Evolutionary conservation across 1,284 basidiomycete genomes (phyloP), one percentile per base, ranked within the genome.

Genomic region (Ganoderma boninense): DNA sequence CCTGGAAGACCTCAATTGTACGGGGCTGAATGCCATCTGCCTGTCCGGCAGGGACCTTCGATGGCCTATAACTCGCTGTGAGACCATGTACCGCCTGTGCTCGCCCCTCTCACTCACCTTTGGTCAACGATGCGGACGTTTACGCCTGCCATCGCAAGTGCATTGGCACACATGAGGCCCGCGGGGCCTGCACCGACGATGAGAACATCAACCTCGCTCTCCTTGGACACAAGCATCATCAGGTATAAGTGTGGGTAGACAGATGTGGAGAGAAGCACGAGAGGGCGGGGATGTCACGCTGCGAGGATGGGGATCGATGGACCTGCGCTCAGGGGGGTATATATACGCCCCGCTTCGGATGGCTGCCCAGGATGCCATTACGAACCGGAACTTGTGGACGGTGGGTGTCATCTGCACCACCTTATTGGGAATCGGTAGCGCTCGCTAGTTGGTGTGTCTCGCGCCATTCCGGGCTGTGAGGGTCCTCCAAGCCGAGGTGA

Each of bases 21-120:
- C 93, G 86, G 1, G 92, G 92, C 76, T 93, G 91, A 64, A 95
- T 90, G 7, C 93, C 93, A 76, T 95, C 93, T 0, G 93, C 94
- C 77, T 94, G 93, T 20, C 94, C 94, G 11, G 89, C 88, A 10
- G 57, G 59, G 16, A 72, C 63, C 18, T 63, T 68, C 23, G 44
- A 57, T 14, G 57, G 64, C 43, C 71, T 72, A 38, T 10, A 49
- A 20, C 4, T 62, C 46, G 5, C 14, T 16, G 60, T 62, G 1
- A 62, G 13, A 18, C 40, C n/a, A 7, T 29, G 40, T 42, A 14
- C 40, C 6, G 3, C 42, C 42, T 13, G 2, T 10, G 16, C 35
- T n/a, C 32, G 1, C n/a, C 57, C 29, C 26, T 3, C 46, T 1
- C 2, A 72, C 84, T 35, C 67, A 89, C 88, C 90, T 84, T 79